phyloP scores from a whole-genome alignment of 2,329 filamentous ascomycete species.

The Alternaria tenuissima region DNA sequence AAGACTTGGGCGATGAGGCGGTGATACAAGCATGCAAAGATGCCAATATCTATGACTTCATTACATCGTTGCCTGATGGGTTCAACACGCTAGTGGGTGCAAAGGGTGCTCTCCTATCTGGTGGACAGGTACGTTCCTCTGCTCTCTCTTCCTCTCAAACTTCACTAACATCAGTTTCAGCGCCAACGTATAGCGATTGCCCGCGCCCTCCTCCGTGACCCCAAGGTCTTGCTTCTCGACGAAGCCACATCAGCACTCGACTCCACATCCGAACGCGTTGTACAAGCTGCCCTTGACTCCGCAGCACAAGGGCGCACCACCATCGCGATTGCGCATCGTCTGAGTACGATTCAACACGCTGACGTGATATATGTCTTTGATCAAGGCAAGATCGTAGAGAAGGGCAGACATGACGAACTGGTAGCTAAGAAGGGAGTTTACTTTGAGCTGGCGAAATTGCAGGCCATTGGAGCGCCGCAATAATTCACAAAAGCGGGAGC shows the following conservation, averaged over 20 bases:
- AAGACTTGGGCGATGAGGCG: constrained; percentile 73
- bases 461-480: constrained; percentile 48
- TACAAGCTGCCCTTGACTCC: constrained; percentile 81
- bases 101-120: constrained; percentile 71
- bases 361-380: constrained; percentile 98
- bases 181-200: constrained; percentile 97
- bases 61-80: constrained; percentile 64
- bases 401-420: constrained; percentile 76
- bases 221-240: constrained; percentile 73
- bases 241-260: constrained; percentile 52
- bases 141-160: no score
- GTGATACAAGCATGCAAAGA: constrained; percentile 84
- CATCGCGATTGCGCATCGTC: constrained; percentile 89
- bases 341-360: constrained; percentile 93
- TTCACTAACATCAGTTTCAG: constrained; percentile 51
- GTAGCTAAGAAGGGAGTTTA: constrained; percentile 53
- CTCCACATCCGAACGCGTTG: constrained; percentile 70
- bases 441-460: constrained; percentile 47
- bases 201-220: constrained; percentile 87
- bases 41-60: constrained; percentile 50
- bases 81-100: constrained; percentile 86
- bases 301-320: constrained; percentile 89
- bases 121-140: constrained; percentile 64
- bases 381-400: constrained; percentile 83
- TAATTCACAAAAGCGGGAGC: constrained; percentile 9